Conservation (phyloP, 2,329 filamentous ascomycete species). For the Podosphaera leucotricha region DNA sequence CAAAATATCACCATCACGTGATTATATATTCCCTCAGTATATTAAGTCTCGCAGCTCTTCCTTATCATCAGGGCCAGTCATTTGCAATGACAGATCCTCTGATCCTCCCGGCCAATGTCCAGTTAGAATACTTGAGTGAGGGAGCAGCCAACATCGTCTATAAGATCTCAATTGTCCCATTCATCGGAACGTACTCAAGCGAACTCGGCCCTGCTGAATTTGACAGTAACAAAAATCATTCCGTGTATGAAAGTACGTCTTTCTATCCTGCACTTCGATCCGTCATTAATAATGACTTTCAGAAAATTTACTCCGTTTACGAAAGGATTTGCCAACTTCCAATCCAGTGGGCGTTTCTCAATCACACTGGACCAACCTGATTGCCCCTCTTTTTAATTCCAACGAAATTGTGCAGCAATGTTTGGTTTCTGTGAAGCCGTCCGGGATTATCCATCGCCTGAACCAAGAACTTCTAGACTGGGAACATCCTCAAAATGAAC, state of each 20-base stretch:
- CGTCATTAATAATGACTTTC: conserved; percentile 1
- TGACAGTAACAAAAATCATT: not conserved
- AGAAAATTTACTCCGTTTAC: conserved; percentile 34
- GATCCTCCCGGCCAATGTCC: conserved; percentile 1
- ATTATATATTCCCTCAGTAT: not conserved
- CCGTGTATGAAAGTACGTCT: conserved; percentile 5
- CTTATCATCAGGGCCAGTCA: not conserved
- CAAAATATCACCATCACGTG: not conserved
- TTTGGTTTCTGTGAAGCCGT: conserved; percentile 24
- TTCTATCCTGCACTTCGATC: not conserved
- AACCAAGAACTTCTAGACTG: conserved; percentile 26
- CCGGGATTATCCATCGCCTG: conserved; percentile 21
- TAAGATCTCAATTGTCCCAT: conserved; percentile 21
- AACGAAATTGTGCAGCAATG: conserved; percentile 31
- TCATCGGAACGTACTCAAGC: not conserved
- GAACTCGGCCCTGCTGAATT: not conserved
- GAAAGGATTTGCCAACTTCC: conserved; percentile 29
- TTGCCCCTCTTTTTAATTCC: conserved; percentile 30
- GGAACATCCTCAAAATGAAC: conserved; percentile 3
- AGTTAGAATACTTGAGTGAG: conserved; percentile 29
- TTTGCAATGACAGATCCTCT: conserved; percentile 1
- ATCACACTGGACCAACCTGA: conserved; percentile 25
- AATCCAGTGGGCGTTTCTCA: conserved; percentile 19
- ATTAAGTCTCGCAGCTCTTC: not conserved
- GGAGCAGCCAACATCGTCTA: conserved; percentile 62